These are phyloP conservation scores for Aspergillus hortae DNA, from an alignment of 2,329 filamentous ascomycete species.

Conservation along the genomic window DNA sequence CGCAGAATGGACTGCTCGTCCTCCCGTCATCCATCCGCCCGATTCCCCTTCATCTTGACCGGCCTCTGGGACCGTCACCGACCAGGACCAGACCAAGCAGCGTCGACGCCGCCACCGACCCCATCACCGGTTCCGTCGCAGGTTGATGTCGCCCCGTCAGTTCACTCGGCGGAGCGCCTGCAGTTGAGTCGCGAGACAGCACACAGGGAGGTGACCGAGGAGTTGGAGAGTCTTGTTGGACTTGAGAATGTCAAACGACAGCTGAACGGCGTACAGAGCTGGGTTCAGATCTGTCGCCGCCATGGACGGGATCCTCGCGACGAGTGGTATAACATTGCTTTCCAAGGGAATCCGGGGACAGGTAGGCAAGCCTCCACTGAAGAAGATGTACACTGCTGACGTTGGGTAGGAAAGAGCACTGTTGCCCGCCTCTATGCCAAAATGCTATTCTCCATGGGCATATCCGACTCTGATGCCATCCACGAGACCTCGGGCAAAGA, in stretches of 20 bases:
- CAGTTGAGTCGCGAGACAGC: conserved; percentile 8
- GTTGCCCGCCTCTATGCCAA: conserved; percentile 19
- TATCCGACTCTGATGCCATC: conserved; percentile 10
- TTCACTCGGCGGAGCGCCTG: conserved; percentile 7
- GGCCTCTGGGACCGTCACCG: conserved; percentile 10
- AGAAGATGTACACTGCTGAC: neutral
- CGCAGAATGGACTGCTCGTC: conserved; percentile 15
- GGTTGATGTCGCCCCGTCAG: neutral
- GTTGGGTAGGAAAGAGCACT: conserved; percentile 12
- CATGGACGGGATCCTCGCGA: conserved; percentile 17
- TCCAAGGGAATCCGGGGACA: conserved; percentile 18
- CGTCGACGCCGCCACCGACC: conserved; percentile 2
- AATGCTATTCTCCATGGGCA: conserved; percentile 17
- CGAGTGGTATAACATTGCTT: conserved; percentile 20
- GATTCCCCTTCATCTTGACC: conserved; percentile 15
- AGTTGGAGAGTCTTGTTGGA: conserved; percentile 13
- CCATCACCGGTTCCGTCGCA: neutral
- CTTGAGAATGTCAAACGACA: conserved; percentile 18
- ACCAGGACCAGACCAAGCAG: conserved; percentile 4
- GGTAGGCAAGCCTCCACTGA: conserved; percentile 1
- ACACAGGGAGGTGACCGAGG: conserved; percentile 10
- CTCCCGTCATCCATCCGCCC: conserved; percentile 9
- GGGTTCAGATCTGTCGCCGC: conserved; percentile 18
- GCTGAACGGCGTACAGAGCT: conserved; percentile 16
- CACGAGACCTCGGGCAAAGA: conserved; percentile 14